A percentile compares a stretch with the other conserved stretches of the same genome.
Conservation (phyloP, 2,329 filamentous ascomycete genomes). For the Curvularia verruculosa region DNA sequence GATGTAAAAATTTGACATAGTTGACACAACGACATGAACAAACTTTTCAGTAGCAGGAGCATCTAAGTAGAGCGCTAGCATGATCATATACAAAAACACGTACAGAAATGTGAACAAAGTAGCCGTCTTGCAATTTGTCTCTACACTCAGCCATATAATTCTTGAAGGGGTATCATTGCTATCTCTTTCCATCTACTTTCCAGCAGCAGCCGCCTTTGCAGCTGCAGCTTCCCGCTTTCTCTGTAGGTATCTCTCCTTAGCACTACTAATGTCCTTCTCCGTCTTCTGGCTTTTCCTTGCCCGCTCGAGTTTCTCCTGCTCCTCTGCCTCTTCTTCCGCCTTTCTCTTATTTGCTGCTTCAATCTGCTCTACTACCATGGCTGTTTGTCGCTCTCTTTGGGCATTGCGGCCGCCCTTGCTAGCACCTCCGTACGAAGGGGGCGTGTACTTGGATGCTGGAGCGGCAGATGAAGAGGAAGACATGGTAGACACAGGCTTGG, state of each 20-base stretch:
- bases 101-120: neutral
- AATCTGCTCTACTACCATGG: constrained; percentile 79
- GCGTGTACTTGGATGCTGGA: constrained; percentile 17
- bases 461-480: constrained; percentile 29
- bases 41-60: neutral
- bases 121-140: neutral
- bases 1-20: neutral
- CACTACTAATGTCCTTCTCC: constrained; percentile 74
- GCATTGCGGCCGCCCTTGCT: constrained; percentile 62
- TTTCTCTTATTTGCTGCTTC: constrained; percentile 74
- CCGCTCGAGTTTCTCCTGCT: constrained; percentile 67
- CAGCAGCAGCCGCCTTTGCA: constrained; percentile 64
- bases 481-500: constrained; percentile 54
- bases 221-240: constrained; percentile 77
- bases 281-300: constrained; percentile 80
- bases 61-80: neutral
- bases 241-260: constrained; percentile 79
- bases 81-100: neutral
- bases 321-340: constrained; percentile 70
- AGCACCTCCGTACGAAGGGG: neutral
- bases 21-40: neutral
- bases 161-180: constrained; percentile 9
- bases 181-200: constrained; percentile 13
- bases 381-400: constrained; percentile 75
- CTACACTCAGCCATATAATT: neutral